phyloP scores from a whole-genome alignment of 2,329 filamentous ascomycete species.

The Hymenotorrendiella dingleyae region DNA sequence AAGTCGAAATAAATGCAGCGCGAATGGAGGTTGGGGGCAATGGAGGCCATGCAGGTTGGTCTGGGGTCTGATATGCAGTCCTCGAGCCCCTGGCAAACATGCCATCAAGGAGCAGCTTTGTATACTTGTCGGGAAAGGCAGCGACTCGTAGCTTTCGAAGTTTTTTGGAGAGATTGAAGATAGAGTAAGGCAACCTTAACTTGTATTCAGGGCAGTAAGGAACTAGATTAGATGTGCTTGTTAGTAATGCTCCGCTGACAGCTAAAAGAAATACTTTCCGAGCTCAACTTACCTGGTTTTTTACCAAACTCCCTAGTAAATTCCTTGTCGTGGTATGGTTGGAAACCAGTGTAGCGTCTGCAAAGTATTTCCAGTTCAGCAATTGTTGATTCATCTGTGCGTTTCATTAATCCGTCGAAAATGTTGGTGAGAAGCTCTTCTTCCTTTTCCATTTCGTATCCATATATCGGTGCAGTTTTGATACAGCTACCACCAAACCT shows the following conservation, averaged over 20 bases:
- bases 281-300: slow-evolving; percentile 2
- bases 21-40: background rate
- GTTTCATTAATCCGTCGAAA: slow-evolving; percentile 11
- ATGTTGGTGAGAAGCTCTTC: slow-evolving; percentile 12
- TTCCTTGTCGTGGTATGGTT: background rate
- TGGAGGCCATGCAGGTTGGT: slow-evolving; percentile 5
- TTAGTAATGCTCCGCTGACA: background rate
- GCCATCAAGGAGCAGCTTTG: background rate
- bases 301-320: slow-evolving; percentile 3
- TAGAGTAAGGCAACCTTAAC: background rate
- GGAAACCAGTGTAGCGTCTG: slow-evolving; percentile 12
- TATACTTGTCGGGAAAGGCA: slow-evolving; percentile 4
- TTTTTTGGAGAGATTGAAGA: slow-evolving; percentile 4
- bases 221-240: background rate
- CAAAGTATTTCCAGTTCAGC: slow-evolving; percentile 17
- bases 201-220: slow-evolving; percentile 1
- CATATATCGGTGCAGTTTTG: slow-evolving; percentile 10
- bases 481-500: slow-evolving; percentile 20
- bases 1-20: background rate
- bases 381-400: slow-evolving; percentile 8
- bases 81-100: slow-evolving; percentile 1
- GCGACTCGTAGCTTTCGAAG: slow-evolving; percentile 5
- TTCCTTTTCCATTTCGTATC: slow-evolving; percentile 15
- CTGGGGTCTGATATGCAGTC: background rate
- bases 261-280: background rate